These are phyloP conservation scores for Phialophora expanda DNA, from an alignment of 2,329 filamentous ascomycete genomes.

Conservation along the genomic window DNA sequence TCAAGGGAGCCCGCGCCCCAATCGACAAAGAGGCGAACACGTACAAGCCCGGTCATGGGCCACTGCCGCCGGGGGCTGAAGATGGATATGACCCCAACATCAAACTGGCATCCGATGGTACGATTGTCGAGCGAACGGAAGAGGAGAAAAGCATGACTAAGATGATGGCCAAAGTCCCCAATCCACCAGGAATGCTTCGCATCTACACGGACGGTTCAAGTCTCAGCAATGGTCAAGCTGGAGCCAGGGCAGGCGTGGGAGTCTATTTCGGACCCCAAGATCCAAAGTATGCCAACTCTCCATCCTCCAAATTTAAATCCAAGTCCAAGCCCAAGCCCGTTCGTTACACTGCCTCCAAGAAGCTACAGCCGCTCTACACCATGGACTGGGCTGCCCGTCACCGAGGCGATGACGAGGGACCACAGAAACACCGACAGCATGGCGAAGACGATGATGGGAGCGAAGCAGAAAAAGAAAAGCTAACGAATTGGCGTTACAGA, in stretches of 20 bases:
- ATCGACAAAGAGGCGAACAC: slow-evolving; percentile 52
- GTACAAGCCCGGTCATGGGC: slow-evolving; percentile 60
- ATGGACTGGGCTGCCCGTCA: slow-evolving; percentile 37
- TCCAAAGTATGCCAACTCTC: slow-evolving; percentile 53
- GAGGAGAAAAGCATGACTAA: slow-evolving; percentile 57
- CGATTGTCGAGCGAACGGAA: slow-evolving; percentile 61
- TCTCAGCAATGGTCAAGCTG: slow-evolving; percentile 61
- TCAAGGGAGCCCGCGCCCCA: slow-evolving; percentile 44
- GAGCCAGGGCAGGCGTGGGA: slow-evolving; percentile 65
- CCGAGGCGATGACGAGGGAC: slow-evolving; percentile 10
- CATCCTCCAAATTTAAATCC: slow-evolving; percentile 23
- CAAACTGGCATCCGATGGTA: slow-evolving; percentile 60
- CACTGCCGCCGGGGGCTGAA: slow-evolving; percentile 60
- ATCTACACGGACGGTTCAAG: slow-evolving; percentile 70
- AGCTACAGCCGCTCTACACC: slow-evolving; percentile 34
- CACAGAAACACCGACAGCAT: slow-evolving; percentile 14
- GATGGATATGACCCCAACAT: slow-evolving; percentile 67
- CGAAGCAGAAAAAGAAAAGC: slow-evolving; percentile 29
- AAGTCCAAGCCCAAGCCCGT: slow-evolving; percentile 19
- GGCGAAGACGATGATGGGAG: slow-evolving; percentile 14
- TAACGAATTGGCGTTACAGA: slow-evolving; percentile 49
- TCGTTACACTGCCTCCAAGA: slow-evolving; percentile 31
- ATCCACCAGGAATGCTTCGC: slow-evolving; percentile 57
- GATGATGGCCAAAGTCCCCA: slow-evolving; percentile 47
- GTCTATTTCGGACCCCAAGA: slow-evolving; percentile 68